phyloP scores from a whole-genome alignment of 2,329 filamentous ascomycete species.

The Paracoccidioides brasiliensis region DNA sequence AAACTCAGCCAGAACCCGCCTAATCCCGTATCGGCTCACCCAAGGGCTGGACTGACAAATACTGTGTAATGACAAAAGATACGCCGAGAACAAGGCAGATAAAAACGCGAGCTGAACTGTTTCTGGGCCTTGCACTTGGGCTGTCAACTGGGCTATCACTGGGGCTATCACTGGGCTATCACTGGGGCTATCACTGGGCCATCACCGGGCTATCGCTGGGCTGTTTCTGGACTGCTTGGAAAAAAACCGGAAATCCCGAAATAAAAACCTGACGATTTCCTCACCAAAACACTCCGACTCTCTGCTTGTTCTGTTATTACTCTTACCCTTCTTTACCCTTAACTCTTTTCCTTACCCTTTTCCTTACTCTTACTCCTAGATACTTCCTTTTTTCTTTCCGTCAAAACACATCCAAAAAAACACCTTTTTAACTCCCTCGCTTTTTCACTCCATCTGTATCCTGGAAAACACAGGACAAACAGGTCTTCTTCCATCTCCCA shows the following conservation, averaged over 20 bases:
- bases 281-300: background rate
- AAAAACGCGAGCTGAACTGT: background rate
- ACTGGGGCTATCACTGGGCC: background rate
- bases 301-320: too few species aligned
- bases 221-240: background rate
- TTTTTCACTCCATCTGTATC: background rate
- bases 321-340: too few species aligned
- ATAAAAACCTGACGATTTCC: background rate
- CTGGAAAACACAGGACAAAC: too few species aligned
- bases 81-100: background rate
- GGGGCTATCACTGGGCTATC: too few species aligned
- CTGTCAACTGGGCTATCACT: background rate
- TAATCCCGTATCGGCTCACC: background rate
- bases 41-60: constrained; percentile 1
- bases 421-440: background rate
- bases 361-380: background rate
- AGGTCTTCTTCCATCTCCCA: too few species aligned
- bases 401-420: background rate
- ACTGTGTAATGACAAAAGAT: constrained; percentile 1
- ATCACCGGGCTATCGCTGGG: background rate
- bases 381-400: background rate
- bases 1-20: background rate
- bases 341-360: background rate
- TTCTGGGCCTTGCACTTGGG: too few species aligned
- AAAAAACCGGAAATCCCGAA: background rate